Conservation (phyloP, 352 stramenopile species). For the Phytophthora uliginosa region DNA sequence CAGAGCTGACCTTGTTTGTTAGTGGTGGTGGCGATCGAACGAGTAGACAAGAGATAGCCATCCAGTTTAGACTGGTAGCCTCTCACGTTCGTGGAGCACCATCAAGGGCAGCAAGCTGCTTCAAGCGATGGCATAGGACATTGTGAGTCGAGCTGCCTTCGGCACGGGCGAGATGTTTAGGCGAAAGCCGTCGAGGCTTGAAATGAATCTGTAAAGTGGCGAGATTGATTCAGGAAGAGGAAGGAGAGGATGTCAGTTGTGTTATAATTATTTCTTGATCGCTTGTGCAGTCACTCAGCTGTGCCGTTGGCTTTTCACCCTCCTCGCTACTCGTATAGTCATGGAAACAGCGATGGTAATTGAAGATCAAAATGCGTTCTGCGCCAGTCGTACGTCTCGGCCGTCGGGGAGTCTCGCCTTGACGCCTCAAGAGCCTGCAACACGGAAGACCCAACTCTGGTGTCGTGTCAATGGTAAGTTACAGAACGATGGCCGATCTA, state of each 20-base stretch:
- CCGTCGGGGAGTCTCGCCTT: conserved; percentile 11
- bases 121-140: conserved; percentile 39
- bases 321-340: background rate
- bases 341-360: conserved; percentile 24
- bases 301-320: background rate
- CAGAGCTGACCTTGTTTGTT: conserved; percentile 47
- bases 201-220: conserved; percentile 56
- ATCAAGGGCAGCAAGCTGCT: conserved; percentile 41
- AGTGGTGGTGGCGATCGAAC: conserved; percentile 28
- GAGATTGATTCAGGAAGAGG: conserved; percentile 44
- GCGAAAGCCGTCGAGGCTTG: conserved; percentile 30
- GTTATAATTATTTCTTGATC: conserved; percentile 46
- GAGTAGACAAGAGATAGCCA: conserved; percentile 38
- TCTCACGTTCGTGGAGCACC: conserved; percentile 32
- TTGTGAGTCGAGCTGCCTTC: conserved; percentile 43
- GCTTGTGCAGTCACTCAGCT: conserved; percentile 8
- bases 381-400: conserved; percentile 31
- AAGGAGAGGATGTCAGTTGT: conserved; percentile 40
- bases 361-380: conserved; percentile 34
- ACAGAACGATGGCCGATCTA: background rate
- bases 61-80: conserved; percentile 28
- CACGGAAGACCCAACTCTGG: conserved; percentile 38
- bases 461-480: conserved; percentile 7
- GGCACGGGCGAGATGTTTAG: conserved; percentile 33
- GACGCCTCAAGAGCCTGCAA: conserved; percentile 77